Base-by-base conservation (phyloP, 75 land plant species). In the Azolla pinnata region DNA sequence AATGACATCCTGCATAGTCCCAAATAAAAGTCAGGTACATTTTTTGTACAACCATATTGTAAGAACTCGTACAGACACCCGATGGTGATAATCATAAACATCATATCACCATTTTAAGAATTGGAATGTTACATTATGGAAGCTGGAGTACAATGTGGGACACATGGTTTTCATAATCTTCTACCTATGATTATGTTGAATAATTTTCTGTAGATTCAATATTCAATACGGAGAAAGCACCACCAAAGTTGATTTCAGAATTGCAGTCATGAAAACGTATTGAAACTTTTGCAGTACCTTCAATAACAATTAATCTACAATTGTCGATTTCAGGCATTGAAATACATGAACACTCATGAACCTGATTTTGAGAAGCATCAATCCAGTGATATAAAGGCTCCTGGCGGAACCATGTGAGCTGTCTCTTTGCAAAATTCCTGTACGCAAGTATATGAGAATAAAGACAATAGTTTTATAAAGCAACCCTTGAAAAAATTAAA, bases 371-470 rank as follows among this genome's bases (percentile, higher is more conserved):
- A 2, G 96, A 83, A 56, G 84, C 96, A 69, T 92, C 81, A 54
- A 92, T 69, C 98, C 98, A 92, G 31, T 88, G 86, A 69, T 86
- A 92, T 8, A 83, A 73, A 16, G 38, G 77, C 57, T 88, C 98
- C 66, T 86, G 79, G 1, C 98, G 84, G 42, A 85, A 88, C 98
- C 98, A 92, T 57, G 90, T 85, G 58, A 85, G 57, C 56, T 92
- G 98, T 67, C 89, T 75, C 67, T 85, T 88, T 21, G 96, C 98
- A 66, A 77, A 90, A 63, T 89, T 88, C 60, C 93, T 88, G 79
- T 68, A n/a, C n/a, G n/a, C n/a, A n/a, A n/a, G n/a, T n/a, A n/a
- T n/a, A n/a, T n/a, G n/a, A n/a, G n/a, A n/a, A n/a, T n/a, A n/a
- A n/a, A n/a, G n/a, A n/a, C n/a, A n/a, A n/a, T n/a, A n/a, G n/a